phyloP scores from a whole-genome alignment of 2,329 filamentous ascomycete species.

The Raffaelea ambrosiae region DNA sequence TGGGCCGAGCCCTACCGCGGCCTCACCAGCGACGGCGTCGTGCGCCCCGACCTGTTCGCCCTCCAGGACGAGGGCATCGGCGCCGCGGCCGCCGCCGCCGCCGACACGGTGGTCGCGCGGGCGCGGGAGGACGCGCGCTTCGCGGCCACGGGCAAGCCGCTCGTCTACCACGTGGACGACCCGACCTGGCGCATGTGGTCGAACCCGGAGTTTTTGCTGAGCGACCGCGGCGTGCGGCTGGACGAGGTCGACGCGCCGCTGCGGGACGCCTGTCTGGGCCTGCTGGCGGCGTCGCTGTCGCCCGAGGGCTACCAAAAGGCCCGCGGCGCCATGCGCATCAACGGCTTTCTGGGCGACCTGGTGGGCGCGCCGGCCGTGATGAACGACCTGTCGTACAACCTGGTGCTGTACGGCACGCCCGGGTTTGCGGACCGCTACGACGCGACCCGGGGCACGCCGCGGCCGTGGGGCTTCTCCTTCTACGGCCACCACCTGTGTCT shows the following conservation, averaged over 20 bases:
- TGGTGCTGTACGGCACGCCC: conserved; percentile 50
- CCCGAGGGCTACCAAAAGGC: conserved; percentile 68
- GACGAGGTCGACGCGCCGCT: conserved; percentile 44
- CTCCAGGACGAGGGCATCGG: conserved; percentile 59
- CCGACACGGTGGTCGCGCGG: conserved; percentile 37
- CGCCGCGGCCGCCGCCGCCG: conserved; percentile 36
- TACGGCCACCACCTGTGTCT: conserved; percentile 76
- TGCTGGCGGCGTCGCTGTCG: conserved; percentile 53
- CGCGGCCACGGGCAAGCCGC: too few species aligned
- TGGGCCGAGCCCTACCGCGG: conserved; percentile 62
- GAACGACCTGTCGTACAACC: conserved; percentile 72
- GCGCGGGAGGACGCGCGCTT: conserved; percentile 41
- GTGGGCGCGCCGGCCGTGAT: conserved; percentile 53
- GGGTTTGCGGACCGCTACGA: too few species aligned
- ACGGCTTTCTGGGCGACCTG: conserved; percentile 65
- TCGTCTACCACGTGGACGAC: conserved; percentile 57
- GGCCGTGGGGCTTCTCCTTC: conserved; percentile 60
- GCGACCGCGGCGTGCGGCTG: conserved; percentile 59
- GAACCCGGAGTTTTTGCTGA: conserved; percentile 66
- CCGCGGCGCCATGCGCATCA: conserved; percentile 61
- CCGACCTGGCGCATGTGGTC: conserved; percentile 63
- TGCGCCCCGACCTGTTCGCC: conserved; percentile 47
- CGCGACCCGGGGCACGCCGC: too few species aligned
- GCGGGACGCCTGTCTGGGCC: conserved; percentile 40
- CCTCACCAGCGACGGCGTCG: conserved; percentile 55